Conservation (phyloP, 1,139 yeast species). For the Suhomyces kunorum region DNA sequence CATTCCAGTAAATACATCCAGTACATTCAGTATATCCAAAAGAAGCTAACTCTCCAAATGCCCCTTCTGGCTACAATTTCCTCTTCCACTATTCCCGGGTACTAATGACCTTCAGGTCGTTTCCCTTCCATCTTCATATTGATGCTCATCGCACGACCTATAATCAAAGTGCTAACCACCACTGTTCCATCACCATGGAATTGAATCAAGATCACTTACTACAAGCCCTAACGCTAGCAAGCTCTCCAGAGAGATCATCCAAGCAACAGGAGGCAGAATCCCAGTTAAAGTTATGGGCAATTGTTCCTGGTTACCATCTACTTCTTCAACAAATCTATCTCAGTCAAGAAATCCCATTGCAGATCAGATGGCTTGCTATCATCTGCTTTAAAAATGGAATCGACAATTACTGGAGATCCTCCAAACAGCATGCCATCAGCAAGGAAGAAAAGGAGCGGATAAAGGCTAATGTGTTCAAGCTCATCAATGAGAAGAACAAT, state of each 20-base stretch:
- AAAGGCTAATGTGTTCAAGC: constrained; percentile 55
- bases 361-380: constrained; percentile 80
- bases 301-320: constrained; percentile 58
- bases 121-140: neutral
- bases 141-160: constrained; percentile 7
- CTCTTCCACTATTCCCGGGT: too few relatives aligned
- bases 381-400: constrained; percentile 87
- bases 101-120: neutral
- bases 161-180: neutral
- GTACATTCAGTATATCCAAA: too few relatives aligned
- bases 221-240: constrained; percentile 47
- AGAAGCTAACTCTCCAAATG: too few relatives aligned
- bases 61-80: too few relatives aligned
- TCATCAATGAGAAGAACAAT: constrained; percentile 67
- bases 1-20: too few relatives aligned
- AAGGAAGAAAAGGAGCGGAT: constrained; percentile 72
- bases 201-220: constrained; percentile 19
- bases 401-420: constrained; percentile 78
- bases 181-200: constrained; percentile 13
- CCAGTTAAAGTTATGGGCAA: constrained; percentile 70
- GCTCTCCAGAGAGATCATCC: constrained; percentile 46
- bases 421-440: constrained; percentile 56
- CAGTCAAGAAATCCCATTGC: constrained; percentile 57
- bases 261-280: constrained; percentile 65
- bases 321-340: constrained; percentile 63